These are phyloP conservation scores for Boletus sp. DNA, from an alignment of 1,284 basidiomycete genomes.

Conservation along the genomic window DNA sequence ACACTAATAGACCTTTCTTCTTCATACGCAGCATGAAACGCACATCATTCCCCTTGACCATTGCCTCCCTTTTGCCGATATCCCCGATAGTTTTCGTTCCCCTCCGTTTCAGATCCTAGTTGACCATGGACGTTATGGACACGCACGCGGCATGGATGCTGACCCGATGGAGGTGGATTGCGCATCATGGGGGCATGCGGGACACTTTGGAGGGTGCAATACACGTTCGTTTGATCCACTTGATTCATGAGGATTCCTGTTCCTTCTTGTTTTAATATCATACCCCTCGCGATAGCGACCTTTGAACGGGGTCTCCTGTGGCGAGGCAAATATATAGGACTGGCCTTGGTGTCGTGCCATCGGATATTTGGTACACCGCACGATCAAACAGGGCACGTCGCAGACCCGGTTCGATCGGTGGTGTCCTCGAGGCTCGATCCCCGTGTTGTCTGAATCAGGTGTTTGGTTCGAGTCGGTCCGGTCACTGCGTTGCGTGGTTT, in stretches of 20 bases:
- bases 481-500: too few relatives aligned
- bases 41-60: not conserved
- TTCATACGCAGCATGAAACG: slow-evolving; percentile 19
- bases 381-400: too few relatives aligned
- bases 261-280: slow-evolving; percentile 23
- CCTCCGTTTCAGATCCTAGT: slow-evolving; percentile 15
- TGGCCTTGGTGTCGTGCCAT: too few relatives aligned
- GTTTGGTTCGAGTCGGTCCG: too few relatives aligned
- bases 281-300: slow-evolving; percentile 17
- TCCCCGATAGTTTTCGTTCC: not conserved
- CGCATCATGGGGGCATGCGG: not conserved
- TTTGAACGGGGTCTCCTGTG: too few relatives aligned
- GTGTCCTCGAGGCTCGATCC: too few relatives aligned
- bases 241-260: slow-evolving; percentile 1
- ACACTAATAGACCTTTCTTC: slow-evolving; percentile 30
- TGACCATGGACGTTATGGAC: slow-evolving; percentile 33
- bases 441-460: too few relatives aligned
- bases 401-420: too few relatives aligned
- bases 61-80: slow-evolving; percentile 1
- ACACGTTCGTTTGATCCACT: slow-evolving; percentile 25
- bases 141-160: slow-evolving; percentile 16
- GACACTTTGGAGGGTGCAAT: slow-evolving; percentile 13
- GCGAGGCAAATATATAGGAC: too few relatives aligned
- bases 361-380: too few relatives aligned
- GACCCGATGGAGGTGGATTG: slow-evolving; percentile 6